Conservation (phyloP, 306 rosid species). For the Cajanus cajan region DNA sequence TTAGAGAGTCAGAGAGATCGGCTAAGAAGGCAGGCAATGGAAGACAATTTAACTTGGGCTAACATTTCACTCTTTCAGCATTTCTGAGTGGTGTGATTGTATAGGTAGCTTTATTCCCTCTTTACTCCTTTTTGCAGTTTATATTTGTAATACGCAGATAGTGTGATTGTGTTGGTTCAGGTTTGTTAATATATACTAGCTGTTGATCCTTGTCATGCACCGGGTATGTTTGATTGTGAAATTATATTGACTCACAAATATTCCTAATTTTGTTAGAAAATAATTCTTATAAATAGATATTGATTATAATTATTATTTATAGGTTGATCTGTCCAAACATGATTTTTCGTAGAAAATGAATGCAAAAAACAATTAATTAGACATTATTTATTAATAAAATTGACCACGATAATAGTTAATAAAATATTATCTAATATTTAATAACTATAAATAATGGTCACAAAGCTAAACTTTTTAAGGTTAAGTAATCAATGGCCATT, state of each 20-base stretch:
- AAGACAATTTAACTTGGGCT: slow-evolving; percentile 63
- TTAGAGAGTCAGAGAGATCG: slow-evolving; percentile 36
- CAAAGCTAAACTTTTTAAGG: no score
- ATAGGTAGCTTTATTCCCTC: slow-evolving; percentile 53
- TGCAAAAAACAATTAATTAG: neutral
- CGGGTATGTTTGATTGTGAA: slow-evolving; percentile 5
- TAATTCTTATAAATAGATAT: neutral
- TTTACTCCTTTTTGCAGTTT: slow-evolving; percentile 35
- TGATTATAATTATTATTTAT: neutral
- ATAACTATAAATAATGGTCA: no score
- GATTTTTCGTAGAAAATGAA: neutral
- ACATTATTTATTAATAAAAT: neutral
- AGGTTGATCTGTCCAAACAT: neutral
- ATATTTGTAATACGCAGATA: slow-evolving; percentile 62
- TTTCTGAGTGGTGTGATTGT: slow-evolving; percentile 67
- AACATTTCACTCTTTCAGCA: slow-evolving; percentile 47
- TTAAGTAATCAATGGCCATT: no score
- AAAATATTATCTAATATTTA: no score
- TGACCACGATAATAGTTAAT: neutral
- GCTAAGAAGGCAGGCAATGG: slow-evolving; percentile 42
- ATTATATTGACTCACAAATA: neutral
- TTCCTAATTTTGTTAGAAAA: neutral
- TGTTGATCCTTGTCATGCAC: neutral
- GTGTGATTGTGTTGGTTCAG: slow-evolving; percentile 63
- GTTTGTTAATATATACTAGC: slow-evolving; percentile 57